Evolutionary conservation across 768 basidiomycete species (phyloP).

Genomic region (Boletus insuetus): DNA sequence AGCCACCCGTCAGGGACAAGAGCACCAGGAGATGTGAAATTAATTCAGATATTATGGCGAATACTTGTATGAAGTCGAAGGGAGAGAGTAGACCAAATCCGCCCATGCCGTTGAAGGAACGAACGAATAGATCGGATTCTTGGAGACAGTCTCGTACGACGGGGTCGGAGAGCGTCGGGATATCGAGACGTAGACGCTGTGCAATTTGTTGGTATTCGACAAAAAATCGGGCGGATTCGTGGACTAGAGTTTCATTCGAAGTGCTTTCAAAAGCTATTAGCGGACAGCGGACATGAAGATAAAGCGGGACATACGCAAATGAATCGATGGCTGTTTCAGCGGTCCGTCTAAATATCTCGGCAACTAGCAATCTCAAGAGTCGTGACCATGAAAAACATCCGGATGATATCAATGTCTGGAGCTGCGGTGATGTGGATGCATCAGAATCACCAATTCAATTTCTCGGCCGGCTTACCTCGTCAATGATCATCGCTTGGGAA

Average conservation of each 20-base stretch:
- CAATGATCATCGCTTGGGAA: constrained; percentile 82
- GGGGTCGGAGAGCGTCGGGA: constrained; percentile 76
- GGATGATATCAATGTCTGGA: constrained; percentile 67
- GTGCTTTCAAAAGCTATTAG: constrained; percentile 40
- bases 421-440: constrained; percentile 36
- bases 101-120: constrained; percentile 71
- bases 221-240: constrained; percentile 68
- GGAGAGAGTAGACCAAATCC: constrained; percentile 80
- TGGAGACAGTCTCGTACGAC: constrained; percentile 73
- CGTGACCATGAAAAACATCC: constrained; percentile 70
- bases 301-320: constrained; percentile 57
- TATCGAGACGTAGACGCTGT: constrained; percentile 71
- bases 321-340: constrained; percentile 66
- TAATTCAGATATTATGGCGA: constrained; percentile 70
- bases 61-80: constrained; percentile 71
- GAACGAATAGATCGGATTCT: constrained; percentile 81
- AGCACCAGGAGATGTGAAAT: constrained; percentile 69
- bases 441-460: constrained; percentile 5
- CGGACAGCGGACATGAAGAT: constrained; percentile 11
- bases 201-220: constrained; percentile 80
- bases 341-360: constrained; percentile 63
- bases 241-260: constrained; percentile 69
- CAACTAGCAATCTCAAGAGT: constrained; percentile 53
- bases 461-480: constrained; percentile 56
- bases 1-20: constrained; percentile 54